Conservation (phyloP, 2,329 filamentous ascomycete genomes). For the Ophiostoma sp. region DNA sequence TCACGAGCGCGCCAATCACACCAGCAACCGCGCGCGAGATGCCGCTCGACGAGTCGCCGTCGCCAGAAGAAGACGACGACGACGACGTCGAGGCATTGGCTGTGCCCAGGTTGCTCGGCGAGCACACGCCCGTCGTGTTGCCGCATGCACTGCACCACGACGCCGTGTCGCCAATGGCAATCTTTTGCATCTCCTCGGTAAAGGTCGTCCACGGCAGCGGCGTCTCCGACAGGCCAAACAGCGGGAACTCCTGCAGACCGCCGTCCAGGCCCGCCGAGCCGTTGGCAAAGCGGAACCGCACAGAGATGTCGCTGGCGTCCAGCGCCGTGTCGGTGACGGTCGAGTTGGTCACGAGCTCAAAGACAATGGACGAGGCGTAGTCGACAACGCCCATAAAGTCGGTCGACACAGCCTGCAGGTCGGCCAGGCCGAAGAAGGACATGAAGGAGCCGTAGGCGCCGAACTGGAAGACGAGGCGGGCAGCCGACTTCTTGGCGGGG, state of each 20-base stretch:
- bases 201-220: conserved; percentile 67
- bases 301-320: conserved; percentile 43
- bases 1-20: conserved; percentile 70
- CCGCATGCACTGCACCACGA: conserved; percentile 74
- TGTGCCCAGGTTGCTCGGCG: conserved; percentile 34
- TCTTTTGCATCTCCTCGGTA: conserved; percentile 54
- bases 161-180: conserved; percentile 59
- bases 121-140: conserved; percentile 64
- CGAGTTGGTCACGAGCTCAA: conserved; percentile 63
- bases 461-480: conserved; percentile 50
- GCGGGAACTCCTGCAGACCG: conserved; percentile 44
- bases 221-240: conserved; percentile 54
- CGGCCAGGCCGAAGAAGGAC: conserved; percentile 57
- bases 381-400: conserved; percentile 75
- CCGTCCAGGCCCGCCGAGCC: conserved; percentile 52
- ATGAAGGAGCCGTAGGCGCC: conserved; percentile 59
- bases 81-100: conserved; percentile 29
- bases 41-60: conserved; percentile 36
- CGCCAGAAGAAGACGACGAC: conserved; percentile 21
- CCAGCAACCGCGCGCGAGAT: conserved; percentile 70
- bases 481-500: conserved; percentile 31
- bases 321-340: conserved; percentile 34
- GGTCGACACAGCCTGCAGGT: conserved; percentile 45
- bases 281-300: conserved; percentile 59
- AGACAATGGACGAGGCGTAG: conserved; percentile 76